Conservation (phyloP, 257 asterid species). For the Echium plantagineum region DNA sequence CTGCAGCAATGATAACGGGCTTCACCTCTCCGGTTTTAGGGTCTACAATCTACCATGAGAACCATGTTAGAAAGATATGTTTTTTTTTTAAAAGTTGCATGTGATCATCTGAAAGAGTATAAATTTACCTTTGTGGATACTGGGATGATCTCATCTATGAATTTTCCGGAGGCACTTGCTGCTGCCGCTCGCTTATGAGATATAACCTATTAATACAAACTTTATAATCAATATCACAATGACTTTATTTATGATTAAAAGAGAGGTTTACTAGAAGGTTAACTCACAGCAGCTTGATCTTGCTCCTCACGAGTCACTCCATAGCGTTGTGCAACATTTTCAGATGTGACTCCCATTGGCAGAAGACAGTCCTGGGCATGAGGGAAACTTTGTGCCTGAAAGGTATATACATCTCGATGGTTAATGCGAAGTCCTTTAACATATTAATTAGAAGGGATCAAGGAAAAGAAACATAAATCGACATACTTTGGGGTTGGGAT, state of each 20-base stretch:
- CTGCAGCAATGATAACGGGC: conserved; percentile 55
- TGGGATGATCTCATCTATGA: conserved; percentile 79
- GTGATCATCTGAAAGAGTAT: not conserved
- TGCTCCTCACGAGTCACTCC: conserved; percentile 87
- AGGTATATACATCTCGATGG: conserved; percentile 9
- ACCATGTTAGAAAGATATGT: conserved; percentile 9
- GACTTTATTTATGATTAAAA: not conserved
- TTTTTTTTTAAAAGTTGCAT: not conserved
- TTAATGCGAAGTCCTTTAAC: conserved; percentile 4
- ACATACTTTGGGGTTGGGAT: conserved; percentile 51
- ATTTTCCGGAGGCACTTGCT: conserved; percentile 75
- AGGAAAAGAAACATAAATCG: not conserved
- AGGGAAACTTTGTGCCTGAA: conserved; percentile 39
- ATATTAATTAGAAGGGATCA: not conserved
- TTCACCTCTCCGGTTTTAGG: conserved; percentile 54
- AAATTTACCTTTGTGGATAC: conserved; percentile 62
- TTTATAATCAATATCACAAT: conserved; percentile 8
- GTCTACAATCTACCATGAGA: conserved; percentile 46
- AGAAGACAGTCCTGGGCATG: conserved; percentile 86
- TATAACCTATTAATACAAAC: conserved; percentile 37
- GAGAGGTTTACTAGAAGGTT: not conserved
- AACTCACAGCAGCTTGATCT: conserved; percentile 85
- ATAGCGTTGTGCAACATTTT: conserved; percentile 72
- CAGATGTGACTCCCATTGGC: conserved; percentile 92
- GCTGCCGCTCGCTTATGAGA: conserved; percentile 92